A percentile compares a stretch with the other conserved stretches of the same genome.
Evolutionary conservation across 179 eudicot genomes (phyloP).

Genomic region (Carnegiea gigantea): DNA sequence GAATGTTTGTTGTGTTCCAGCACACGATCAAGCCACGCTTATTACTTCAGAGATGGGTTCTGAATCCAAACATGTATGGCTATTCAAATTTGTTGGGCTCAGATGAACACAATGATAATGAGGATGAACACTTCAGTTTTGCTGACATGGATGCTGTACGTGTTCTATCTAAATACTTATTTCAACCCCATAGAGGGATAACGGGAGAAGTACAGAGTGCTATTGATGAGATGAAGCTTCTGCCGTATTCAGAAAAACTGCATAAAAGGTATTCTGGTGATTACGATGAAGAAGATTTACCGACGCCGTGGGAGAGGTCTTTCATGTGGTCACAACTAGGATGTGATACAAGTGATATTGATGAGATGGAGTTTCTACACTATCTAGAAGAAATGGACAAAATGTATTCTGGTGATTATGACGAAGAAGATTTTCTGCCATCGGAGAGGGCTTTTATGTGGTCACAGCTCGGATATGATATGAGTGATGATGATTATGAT

Average conservation of each 20-base stretch:
- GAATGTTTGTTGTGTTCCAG: slow-evolving; percentile 25
- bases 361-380: neutral
- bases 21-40: slow-evolving; percentile 28
- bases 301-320: slow-evolving; percentile 17
- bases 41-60: slow-evolving; percentile 15
- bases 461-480: slow-evolving; percentile 17
- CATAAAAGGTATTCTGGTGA: slow-evolving; percentile 10
- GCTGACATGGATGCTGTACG: neutral
- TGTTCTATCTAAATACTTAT: neutral
- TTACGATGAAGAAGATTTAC: slow-evolving; percentile 6
- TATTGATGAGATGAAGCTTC: slow-evolving; percentile 3
- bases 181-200: neutral
- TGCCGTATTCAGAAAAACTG: slow-evolving; percentile 8
- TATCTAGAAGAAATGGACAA: slow-evolving; percentile 15
- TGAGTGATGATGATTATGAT: neutral
- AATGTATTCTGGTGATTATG: slow-evolving; percentile 8
- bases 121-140: slow-evolving; percentile 1
- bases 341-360: slow-evolving; percentile 16
- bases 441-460: slow-evolving; percentile 15
- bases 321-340: slow-evolving; percentile 11
- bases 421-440: slow-evolving; percentile 10
- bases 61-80: slow-evolving; percentile 10
- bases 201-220: neutral
- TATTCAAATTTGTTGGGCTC: neutral
- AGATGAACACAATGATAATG: neutral